Conservation (phyloP, 441 rosid genomes). For the Pelargonium myrrhifolium region DNA sequence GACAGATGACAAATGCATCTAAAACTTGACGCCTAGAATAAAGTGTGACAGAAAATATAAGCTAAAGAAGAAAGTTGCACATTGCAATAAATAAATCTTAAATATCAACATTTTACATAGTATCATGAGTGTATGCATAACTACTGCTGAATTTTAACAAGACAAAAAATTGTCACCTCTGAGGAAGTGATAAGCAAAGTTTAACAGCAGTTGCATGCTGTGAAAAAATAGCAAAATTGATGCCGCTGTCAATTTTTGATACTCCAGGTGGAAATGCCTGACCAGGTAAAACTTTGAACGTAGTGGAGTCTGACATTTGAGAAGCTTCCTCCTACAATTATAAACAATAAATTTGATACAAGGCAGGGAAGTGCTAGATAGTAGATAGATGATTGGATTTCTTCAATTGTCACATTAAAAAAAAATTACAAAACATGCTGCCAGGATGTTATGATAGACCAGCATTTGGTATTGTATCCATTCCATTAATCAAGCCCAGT, state of each 20-base stretch:
- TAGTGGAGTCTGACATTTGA: slow-evolving; percentile 32
- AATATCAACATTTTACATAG: not conserved
- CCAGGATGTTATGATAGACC: not conserved
- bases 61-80: not conserved
- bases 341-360: slow-evolving; percentile 3
- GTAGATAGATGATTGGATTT: not conserved
- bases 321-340: slow-evolving; percentile 49
- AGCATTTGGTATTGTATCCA: not conserved
- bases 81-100: not conserved
- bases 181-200: slow-evolving; percentile 66
- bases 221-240: slow-evolving; percentile 83
- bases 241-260: slow-evolving; percentile 63
- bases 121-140: not conserved
- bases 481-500: not conserved
- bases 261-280: slow-evolving; percentile 77
- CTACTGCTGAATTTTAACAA: not conserved
- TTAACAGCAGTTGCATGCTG: slow-evolving; percentile 76
- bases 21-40: not conserved
- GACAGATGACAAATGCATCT: not conserved
- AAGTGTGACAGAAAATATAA: not conserved
- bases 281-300: slow-evolving; percentile 50
- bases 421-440: not conserved
- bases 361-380: not conserved
- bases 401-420: not conserved
- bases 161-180: slow-evolving; percentile 34